A percentile compares a stretch with the other conserved stretches of the same genome.
Evolutionary conservation across 148 eudicot species (phyloP).

Genomic region (Pharnaceum exiguum): DNA sequence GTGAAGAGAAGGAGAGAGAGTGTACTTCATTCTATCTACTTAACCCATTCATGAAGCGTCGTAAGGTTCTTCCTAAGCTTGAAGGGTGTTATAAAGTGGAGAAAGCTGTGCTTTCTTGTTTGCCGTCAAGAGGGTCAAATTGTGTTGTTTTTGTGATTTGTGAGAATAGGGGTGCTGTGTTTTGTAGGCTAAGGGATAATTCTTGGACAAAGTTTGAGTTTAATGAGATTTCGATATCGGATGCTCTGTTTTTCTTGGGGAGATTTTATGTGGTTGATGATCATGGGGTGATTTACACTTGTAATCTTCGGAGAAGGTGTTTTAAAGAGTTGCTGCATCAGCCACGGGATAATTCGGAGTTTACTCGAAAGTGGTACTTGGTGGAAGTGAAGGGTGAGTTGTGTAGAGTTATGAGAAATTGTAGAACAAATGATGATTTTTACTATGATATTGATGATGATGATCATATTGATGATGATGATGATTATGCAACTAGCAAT

Average conservation of each 20-base stretch:
- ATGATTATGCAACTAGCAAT: background rate
- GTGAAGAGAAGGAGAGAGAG: too few relatives aligned
- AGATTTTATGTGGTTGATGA: constrained; percentile 15
- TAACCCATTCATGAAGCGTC: constrained; percentile 12
- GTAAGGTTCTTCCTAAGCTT: background rate
- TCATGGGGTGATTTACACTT: constrained; percentile 11
- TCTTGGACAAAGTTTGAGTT: constrained; percentile 3
- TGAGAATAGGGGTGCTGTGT: background rate
- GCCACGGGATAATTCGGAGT: background rate
- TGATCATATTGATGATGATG: background rate
- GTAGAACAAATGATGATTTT: background rate
- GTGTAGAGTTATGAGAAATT: constrained; percentile 9
- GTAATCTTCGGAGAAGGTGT: background rate
- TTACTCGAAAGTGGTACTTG: constrained; percentile 16
- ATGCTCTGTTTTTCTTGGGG: constrained; percentile 9
- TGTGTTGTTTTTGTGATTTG: constrained; percentile 19
- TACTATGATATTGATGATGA: background rate
- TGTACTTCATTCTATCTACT: background rate
- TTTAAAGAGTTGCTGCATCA: background rate
- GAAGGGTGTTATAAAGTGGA: background rate
- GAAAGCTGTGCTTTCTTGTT: constrained; percentile 18
- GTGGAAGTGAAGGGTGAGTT: constrained; percentile 13
- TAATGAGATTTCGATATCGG: background rate
- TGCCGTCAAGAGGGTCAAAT: constrained; percentile 1
- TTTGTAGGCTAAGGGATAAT: constrained; percentile 6